phyloP scores from a whole-genome alignment of 179 eudicot genomes.

The Beta macrorhiza region DNA sequence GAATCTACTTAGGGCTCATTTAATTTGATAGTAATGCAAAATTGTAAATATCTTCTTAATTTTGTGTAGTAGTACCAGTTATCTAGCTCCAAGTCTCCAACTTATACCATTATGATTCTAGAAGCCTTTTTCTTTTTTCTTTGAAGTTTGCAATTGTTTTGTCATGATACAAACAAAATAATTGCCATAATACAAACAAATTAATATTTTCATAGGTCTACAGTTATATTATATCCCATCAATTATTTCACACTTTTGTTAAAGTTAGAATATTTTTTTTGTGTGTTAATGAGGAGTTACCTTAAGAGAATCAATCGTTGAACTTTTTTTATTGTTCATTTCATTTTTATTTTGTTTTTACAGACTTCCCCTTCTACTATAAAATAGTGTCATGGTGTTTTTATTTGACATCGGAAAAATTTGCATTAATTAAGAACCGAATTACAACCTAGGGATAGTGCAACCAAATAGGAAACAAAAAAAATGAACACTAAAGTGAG shows the following conservation, averaged over 20 bases:
- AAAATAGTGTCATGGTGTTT: too few relatives aligned
- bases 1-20: slow-evolving; percentile 1
- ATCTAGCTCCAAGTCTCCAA: background rate
- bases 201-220: background rate
- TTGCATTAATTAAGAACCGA: too few relatives aligned
- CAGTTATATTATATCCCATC: background rate
- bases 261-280: too few relatives aligned
- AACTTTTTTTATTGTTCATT: too few relatives aligned
- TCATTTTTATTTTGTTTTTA: too few relatives aligned
- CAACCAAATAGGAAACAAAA: too few relatives aligned
- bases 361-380: too few relatives aligned
- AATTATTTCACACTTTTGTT: background rate
- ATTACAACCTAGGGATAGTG: too few relatives aligned
- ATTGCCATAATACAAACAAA: background rate
- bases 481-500: too few relatives aligned
- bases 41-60: background rate
- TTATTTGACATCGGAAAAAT: too few relatives aligned
- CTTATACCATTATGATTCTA: background rate
- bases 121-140: background rate
- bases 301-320: too few relatives aligned
- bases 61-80: background rate
- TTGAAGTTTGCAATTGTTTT: background rate
- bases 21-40: background rate
- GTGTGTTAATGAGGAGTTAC: too few relatives aligned
- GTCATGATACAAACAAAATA: background rate